Base-by-base conservation (phyloP, 2,329 filamentous ascomycete genomes). In the Fusarium metavorans region DNA sequence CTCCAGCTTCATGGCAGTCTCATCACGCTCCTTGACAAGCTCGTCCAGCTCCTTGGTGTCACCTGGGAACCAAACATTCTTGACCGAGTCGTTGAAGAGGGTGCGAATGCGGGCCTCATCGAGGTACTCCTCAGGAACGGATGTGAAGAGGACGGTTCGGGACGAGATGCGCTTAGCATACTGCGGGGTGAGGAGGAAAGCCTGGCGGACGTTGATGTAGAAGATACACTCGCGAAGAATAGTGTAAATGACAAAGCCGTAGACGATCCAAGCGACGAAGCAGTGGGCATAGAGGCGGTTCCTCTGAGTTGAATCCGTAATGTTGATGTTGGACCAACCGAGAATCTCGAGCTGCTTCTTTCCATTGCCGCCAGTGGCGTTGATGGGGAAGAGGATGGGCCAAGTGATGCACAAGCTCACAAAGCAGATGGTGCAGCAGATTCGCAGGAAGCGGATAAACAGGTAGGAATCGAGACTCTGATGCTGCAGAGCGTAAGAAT, bases 161-260 rank as follows among this genome's bases (percentile, higher is more conserved):
- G 95, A 95, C 0, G 96, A 98, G 48, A 98, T 91, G 20, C 95
- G 93, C 76, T 92, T 93, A 32, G 95, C 90, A 80, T 97, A 96
- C 60, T 93, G 87, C 1, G 94, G 95, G 3, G 95, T 94, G 66
- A 97, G 88, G n/a, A 95, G 90, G 85, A 97, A 98, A 1, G 96
- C 96, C 84, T 98, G 97, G 74, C 96, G 94, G 62, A 98, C 85
- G 78, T 97, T 97, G 85, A 98, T 94, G 83, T 95, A 97, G 88
- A 93, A 98, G 78, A 99, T 92, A 80, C 92, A 92, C 83, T 99
- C 97, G 71, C 97, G 91, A 34, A 94, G 94, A 64, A 99, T 91
- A 79, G 95, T 94, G 83, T 95, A 96, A 83, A 98, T 92, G 69
- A 99, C 88, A 81, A 98, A 98, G 66, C 90, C 86, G 77, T 98